Evolutionary conservation across 1,139 yeast genomes (phyloP).

Genomic region (Lodderomyces orthopsilosis): DNA sequence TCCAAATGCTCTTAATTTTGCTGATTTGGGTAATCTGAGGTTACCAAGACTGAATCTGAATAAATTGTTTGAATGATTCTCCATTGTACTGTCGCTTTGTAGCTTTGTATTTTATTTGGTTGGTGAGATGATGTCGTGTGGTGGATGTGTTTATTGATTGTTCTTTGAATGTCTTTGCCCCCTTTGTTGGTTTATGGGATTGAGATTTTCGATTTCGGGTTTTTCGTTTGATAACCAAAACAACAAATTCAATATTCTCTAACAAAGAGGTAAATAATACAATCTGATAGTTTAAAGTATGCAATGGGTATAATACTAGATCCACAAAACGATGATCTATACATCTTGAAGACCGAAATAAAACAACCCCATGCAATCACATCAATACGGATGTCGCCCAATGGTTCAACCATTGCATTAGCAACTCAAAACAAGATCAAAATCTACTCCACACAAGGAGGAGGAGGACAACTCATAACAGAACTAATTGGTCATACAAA

Average conservation of each 20-base stretch:
- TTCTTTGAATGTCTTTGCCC: too few relatives aligned
- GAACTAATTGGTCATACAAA: conserved; percentile 59
- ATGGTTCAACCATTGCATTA: conserved; percentile 62
- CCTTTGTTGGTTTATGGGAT: too few relatives aligned
- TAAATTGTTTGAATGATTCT: conserved; percentile 11
- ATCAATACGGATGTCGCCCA: conserved; percentile 50
- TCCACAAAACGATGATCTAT: background rate
- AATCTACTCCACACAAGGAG: conserved; percentile 23
- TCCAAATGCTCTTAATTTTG: conserved; percentile 68
- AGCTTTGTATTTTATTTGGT: background rate
- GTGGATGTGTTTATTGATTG: too few relatives aligned
- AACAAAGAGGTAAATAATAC: too few relatives aligned
- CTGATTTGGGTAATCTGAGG: conserved; percentile 63
- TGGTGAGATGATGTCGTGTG: too few relatives aligned
- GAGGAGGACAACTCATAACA: conserved; percentile 26
- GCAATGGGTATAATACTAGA: conserved; percentile 4
- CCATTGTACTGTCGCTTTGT: conserved; percentile 9
- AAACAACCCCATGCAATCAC: conserved; percentile 6
- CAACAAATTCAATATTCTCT: too few relatives aligned
- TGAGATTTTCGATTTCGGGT: too few relatives aligned
- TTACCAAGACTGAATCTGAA: conserved; percentile 13
- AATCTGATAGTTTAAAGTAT: too few relatives aligned
- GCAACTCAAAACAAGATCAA: conserved; percentile 34
- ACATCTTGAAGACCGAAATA: background rate
- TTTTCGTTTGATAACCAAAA: too few relatives aligned